Evolutionary conservation across 2,329 filamentous ascomycete genomes (phyloP).

Genomic region (Fusarium tuaranense): DNA sequence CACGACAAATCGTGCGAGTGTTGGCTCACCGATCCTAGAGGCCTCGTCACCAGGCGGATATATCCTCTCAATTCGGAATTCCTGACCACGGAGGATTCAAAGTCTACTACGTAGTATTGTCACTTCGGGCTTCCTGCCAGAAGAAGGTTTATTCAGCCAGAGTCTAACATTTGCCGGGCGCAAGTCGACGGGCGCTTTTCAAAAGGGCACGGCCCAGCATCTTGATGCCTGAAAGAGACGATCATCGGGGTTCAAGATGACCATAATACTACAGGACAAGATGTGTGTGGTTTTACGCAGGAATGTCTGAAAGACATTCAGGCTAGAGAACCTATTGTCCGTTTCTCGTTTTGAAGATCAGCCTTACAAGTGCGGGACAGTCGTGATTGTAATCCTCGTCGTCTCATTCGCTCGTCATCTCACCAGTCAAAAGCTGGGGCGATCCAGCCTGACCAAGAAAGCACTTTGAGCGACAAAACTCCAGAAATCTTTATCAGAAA

Average conservation of each 20-base stretch:
- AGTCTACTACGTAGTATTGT: not conserved
- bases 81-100: not conserved
- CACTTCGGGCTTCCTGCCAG: not conserved
- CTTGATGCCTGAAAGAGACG: not conserved
- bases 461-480: not conserved
- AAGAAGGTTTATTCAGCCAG: not conserved
- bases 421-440: not conserved
- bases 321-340: not conserved
- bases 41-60: not conserved
- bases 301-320: not conserved
- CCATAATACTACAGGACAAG: not conserved
- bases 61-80: not conserved
- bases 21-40: not conserved
- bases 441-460: not conserved
- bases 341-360: not conserved
- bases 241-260: not conserved
- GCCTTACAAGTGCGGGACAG: not conserved
- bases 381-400: slow-evolving; percentile 16
- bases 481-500: not conserved
- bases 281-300: not conserved
- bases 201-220: not conserved
- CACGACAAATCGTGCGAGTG: not conserved
- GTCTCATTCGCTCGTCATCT: slow-evolving; percentile 20
- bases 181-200: not conserved
- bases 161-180: not conserved